These are phyloP conservation scores for Aspergillus quadricinctus DNA, from an alignment of 2,329 filamentous ascomycete species.

Conservation along the genomic window DNA sequence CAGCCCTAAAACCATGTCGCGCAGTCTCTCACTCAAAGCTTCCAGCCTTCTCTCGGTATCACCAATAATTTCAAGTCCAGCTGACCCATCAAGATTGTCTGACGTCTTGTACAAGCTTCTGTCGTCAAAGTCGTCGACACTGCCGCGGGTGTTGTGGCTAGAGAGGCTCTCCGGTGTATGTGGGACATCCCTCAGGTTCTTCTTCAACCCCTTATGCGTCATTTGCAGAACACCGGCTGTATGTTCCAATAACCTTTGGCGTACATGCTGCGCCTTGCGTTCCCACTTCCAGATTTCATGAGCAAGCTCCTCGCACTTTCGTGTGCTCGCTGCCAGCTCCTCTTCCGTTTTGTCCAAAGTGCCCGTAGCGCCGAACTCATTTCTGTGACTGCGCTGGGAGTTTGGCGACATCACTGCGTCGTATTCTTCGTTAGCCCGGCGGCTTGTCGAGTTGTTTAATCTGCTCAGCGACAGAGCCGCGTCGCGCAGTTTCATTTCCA, in stretches of 20 bases:
- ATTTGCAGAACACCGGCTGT: slow-evolving; percentile 89
- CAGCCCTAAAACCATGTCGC: slow-evolving; percentile 58
- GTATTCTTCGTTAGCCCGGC: slow-evolving; percentile 45
- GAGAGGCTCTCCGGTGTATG: slow-evolving; percentile 75
- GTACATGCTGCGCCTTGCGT: slow-evolving; percentile 68
- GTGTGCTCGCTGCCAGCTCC: slow-evolving; percentile 69
- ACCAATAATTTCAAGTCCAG: slow-evolving; percentile 48
- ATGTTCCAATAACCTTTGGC: slow-evolving; percentile 75
- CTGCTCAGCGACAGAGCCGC: slow-evolving; percentile 82
- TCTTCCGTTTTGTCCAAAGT: slow-evolving; percentile 58
- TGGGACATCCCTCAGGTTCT: slow-evolving; percentile 55
- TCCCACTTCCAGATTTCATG: slow-evolving; percentile 76
- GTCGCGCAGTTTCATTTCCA: slow-evolving; percentile 93
- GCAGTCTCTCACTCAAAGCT: slow-evolving; percentile 61
- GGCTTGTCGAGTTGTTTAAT: slow-evolving; percentile 66
- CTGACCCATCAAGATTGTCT: slow-evolving; percentile 57
- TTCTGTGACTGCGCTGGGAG: slow-evolving; percentile 51
- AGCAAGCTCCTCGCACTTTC: slow-evolving; percentile 80
- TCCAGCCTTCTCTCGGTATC: slow-evolving; percentile 64
- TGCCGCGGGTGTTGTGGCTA: slow-evolving; percentile 48
- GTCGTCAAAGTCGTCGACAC: slow-evolving; percentile 69
- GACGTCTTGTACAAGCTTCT: slow-evolving; percentile 67
- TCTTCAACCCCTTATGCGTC: slow-evolving; percentile 72
- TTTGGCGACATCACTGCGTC: slow-evolving; percentile 34
- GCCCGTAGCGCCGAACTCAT: slow-evolving; percentile 44